These are phyloP conservation scores for Centella asiatica DNA, from an alignment of 129 eudicot species.

Conservation along the genomic window DNA sequence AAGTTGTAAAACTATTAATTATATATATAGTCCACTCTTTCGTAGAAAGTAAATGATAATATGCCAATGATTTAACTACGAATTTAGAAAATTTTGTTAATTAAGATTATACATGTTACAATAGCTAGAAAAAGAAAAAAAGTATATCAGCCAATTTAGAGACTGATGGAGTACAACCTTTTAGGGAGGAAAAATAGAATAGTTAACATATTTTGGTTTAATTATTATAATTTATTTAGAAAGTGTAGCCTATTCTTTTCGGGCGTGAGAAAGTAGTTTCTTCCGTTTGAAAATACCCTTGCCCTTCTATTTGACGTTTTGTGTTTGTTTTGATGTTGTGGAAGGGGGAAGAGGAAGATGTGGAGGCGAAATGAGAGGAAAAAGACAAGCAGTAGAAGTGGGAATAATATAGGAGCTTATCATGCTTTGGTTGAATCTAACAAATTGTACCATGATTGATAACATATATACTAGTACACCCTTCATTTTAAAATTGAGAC, in stretches of 20 bases:
- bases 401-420: conserved; percentile 32
- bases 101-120: too few species aligned
- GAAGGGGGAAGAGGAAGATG: conserved; percentile 13
- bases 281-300: conserved; percentile 8
- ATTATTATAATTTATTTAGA: background rate
- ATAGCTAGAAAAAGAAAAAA: too few species aligned
- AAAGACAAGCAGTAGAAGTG: conserved; percentile 35
- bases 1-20: too few species aligned
- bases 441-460: conserved; percentile 11
- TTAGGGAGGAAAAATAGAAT: too few species aligned
- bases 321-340: conserved; percentile 21
- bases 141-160: too few species aligned
- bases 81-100: too few species aligned
- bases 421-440: conserved; percentile 27
- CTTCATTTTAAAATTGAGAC: too few species aligned
- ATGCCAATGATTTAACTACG: too few species aligned
- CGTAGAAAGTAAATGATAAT: too few species aligned
- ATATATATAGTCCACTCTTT: too few species aligned
- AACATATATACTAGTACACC: background rate
- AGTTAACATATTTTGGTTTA: too few species aligned
- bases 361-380: conserved; percentile 15
- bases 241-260: background rate
- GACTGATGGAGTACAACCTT: too few species aligned
- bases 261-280: background rate
- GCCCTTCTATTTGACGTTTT: conserved; percentile 20